A percentile compares a stretch with the other conserved stretches of the same genome.
These are phyloP conservation scores for Gloeostereum incarnatum DNA, from an alignment of 768 basidiomycete genomes.

Conservation along the genomic window DNA sequence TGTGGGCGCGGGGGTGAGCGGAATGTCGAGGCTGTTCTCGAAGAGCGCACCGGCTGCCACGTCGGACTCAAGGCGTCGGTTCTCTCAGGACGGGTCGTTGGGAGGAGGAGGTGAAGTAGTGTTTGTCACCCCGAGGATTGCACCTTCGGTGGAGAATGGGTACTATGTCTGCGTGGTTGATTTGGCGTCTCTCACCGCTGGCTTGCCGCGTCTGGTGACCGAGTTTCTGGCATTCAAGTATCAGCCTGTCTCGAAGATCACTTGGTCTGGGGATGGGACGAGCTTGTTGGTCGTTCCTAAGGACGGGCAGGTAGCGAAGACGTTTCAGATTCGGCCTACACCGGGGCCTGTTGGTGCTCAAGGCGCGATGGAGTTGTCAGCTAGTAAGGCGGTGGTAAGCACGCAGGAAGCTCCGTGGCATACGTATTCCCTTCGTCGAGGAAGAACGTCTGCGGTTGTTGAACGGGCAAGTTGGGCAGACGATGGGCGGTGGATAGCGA, in stretches of 20 bases:
- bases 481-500: slow-evolving; percentile 61
- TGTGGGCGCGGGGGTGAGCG: slow-evolving; percentile 9
- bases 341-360: too few relatives aligned
- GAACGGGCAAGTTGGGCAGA: slow-evolving; percentile 41
- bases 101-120: too few relatives aligned
- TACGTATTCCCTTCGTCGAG: slow-evolving; percentile 63
- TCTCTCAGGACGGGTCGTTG: too few relatives aligned
- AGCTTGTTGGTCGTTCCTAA: slow-evolving; percentile 36
- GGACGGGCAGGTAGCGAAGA: slow-evolving; percentile 45
- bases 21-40: slow-evolving; percentile 39
- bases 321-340: slow-evolving; percentile 28
- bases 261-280: slow-evolving; percentile 47
- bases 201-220: slow-evolving; percentile 23
- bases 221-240: slow-evolving; percentile 41
- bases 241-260: slow-evolving; percentile 34
- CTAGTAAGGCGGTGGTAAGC: slow-evolving; percentile 2
- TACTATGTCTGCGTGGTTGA: slow-evolving; percentile 52
- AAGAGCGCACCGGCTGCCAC: slow-evolving; percentile 49
- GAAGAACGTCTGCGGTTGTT: slow-evolving; percentile 58
- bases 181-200: slow-evolving; percentile 19
- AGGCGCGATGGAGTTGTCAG: too few relatives aligned
- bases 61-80: slow-evolving; percentile 3
- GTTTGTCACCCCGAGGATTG: slow-evolving; percentile 15
- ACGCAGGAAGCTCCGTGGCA: slow-evolving; percentile 32
- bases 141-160: slow-evolving; percentile 17